Evolutionary conservation across 345 rosid species (phyloP), one percentile per base, ranked within the genome.

Genomic region (Heritiera fomes): DNA sequence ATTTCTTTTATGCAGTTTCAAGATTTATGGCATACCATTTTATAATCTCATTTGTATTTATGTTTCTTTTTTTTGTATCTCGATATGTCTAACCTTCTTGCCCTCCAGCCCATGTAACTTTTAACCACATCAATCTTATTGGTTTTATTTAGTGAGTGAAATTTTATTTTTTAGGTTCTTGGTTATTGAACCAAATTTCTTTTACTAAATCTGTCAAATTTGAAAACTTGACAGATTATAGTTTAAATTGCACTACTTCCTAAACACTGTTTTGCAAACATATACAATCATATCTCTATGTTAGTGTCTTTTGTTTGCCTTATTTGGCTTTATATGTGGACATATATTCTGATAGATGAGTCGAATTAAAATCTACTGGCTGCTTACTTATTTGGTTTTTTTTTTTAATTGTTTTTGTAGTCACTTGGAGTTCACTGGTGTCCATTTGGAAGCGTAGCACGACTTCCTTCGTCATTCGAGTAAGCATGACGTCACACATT

Each of bases 401-500:
- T 60, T 78, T 70, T 13, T 70, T 60, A 56, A 77, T 78, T 82
- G 47, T 79, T 77, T 70, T 87, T 90, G 89, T 88, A 94, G 98
- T 89, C 98, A 32, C 87, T 91, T 81, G 98, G 98, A 80, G 89
- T 91, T 80, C 98, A 94, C 79, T 94, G 97, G 97, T 94, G 98
- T 81, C 98, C 98, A 41, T 94, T 88, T 86, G 94, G 93, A 74
- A 90, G 90, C 80, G 79, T 93, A 82, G 85, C 98, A 1, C 90
- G 92, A 80, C 86, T 87, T 65, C 93, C 97, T 79, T 86, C 90
- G n/a, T 79, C 91, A 81, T 89, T 88, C 47, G 94, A 88, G 98
- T 94, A 91, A 89, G 98, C 81, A 75, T 75, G 38, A 69, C 43
- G 14, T 69, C 58, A 4, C 83, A 38, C 50, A n/a, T 81, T 67